Conservation (phyloP, 2,329 filamentous ascomycete species). For the Parastagonospora avenae region DNA sequence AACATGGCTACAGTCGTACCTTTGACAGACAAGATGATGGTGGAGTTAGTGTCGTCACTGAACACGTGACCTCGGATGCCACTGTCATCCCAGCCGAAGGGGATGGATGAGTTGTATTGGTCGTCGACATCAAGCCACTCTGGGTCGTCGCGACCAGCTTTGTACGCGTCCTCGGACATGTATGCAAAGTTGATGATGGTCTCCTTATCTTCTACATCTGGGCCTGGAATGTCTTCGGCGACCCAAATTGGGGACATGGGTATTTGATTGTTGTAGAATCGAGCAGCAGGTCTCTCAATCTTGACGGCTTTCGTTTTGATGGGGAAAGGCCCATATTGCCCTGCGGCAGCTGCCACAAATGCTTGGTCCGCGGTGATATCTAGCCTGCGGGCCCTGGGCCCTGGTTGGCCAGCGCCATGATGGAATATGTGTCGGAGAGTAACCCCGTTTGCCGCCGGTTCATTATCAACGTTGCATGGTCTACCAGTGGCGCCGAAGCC, state of each 20-base stretch:
- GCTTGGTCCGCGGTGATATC: constrained; percentile 34
- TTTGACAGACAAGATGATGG: constrained; percentile 41
- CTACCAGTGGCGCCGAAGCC: constrained; percentile 10
- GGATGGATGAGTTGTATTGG: constrained; percentile 36
- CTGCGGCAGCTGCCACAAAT: constrained; percentile 25
- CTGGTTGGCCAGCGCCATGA: constrained; percentile 41
- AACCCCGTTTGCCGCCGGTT: constrained; percentile 15
- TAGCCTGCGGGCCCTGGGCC: constrained; percentile 38
- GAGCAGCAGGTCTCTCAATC: constrained; percentile 35
- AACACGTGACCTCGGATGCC: constrained; percentile 46
- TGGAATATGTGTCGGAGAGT: constrained; percentile 41
- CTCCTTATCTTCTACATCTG: constrained; percentile 40
- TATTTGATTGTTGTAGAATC: constrained; percentile 23
- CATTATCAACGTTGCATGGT: constrained; percentile 2
- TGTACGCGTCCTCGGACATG: constrained; percentile 46
- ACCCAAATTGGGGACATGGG: constrained; percentile 39
- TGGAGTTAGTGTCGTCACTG: constrained; percentile 38
- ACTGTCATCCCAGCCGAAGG: constrained; percentile 45
- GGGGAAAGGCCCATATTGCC: constrained; percentile 35
- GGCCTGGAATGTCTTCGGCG: constrained; percentile 35
- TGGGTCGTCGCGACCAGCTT: constrained; percentile 37
- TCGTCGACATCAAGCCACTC: constrained; percentile 43
- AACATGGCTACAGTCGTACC: constrained; percentile 45
- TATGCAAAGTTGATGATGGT: constrained; percentile 42
- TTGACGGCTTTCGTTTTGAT: constrained; percentile 34